Percentiles rank a stretch among this genome's conserved stretches.
phyloP scores from a whole-genome alignment of 1,284 basidiomycete species.

The Termitomyces sp. region DNA sequence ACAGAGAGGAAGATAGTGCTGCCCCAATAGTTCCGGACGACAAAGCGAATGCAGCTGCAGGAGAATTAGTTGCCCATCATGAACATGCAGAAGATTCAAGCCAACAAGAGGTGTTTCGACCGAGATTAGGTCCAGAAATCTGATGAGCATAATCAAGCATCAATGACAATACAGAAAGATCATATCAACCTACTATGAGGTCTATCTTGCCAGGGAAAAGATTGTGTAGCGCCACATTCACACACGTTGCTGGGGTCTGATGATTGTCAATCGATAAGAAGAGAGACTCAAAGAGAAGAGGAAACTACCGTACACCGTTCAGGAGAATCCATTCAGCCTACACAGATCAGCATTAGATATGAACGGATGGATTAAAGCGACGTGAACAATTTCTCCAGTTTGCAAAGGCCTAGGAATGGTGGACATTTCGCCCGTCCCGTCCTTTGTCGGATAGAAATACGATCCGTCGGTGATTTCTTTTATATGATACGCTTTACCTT shows the following conservation, averaged over 20 bases:
- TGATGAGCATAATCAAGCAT: slow-evolving; percentile 23
- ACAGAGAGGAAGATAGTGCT: slow-evolving; percentile 76
- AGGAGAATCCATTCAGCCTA: slow-evolving; percentile 85
- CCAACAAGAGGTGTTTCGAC: slow-evolving; percentile 76
- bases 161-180: background rate
- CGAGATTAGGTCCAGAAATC: slow-evolving; percentile 75
- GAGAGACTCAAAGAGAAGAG: slow-evolving; percentile 10
- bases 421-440: slow-evolving; percentile 72
- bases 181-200: slow-evolving; percentile 55
- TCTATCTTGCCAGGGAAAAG: slow-evolving; percentile 81
- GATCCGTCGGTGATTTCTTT: slow-evolving; percentile 69
- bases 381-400: slow-evolving; percentile 58
- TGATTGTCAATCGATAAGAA: background rate
- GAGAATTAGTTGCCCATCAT: slow-evolving; percentile 1
- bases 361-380: background rate
- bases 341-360: slow-evolving; percentile 1
- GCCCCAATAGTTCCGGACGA: slow-evolving; percentile 91
- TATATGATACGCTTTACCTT: slow-evolving; percentile 83
- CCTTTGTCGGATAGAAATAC: slow-evolving; percentile 80
- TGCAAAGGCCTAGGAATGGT: slow-evolving; percentile 59
- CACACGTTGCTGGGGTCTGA: slow-evolving; percentile 86
- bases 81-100: slow-evolving; percentile 10
- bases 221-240: slow-evolving; percentile 86
- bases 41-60: slow-evolving; percentile 73
- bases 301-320: slow-evolving; percentile 58